Evolutionary conservation across 2,329 filamentous ascomycete genomes (phyloP).

Genomic region (Penicillium polonicum): DNA sequence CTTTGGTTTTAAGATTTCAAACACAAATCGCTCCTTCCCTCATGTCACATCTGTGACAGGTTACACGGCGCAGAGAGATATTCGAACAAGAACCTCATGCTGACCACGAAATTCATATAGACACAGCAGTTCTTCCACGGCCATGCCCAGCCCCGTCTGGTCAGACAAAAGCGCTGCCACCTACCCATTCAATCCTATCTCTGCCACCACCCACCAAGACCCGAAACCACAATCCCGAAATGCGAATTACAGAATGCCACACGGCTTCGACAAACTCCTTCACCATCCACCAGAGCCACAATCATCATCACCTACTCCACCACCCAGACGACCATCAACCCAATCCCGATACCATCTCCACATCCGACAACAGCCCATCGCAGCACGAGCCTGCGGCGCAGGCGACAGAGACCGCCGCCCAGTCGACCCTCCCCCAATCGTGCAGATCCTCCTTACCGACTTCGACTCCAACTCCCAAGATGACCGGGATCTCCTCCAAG

Average conservation of each 20-base stretch:
- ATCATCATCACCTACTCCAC: conserved; percentile 26
- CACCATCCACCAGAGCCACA: conserved; percentile 28
- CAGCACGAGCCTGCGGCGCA: conserved; percentile 48
- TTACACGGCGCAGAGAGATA: conserved; percentile 1
- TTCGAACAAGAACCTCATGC: conserved; percentile 7
- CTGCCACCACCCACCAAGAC: conserved; percentile 11
- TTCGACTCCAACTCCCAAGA: conserved; percentile 41
- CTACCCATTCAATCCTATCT: conserved; percentile 13
- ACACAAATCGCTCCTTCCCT: neutral
- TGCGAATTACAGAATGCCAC: conserved; percentile 32
- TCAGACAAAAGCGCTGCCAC: conserved; percentile 28
- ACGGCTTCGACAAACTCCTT: conserved; percentile 40
- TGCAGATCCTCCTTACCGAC: conserved; percentile 47
- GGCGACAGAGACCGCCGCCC: conserved; percentile 49
- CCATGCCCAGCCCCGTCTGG: conserved; percentile 30
- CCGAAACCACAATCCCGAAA: conserved; percentile 15
- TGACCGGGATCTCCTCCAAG: conserved; percentile 41
- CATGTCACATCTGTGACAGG: conserved; percentile 8
- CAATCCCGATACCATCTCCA: conserved; percentile 41
- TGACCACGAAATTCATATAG: conserved; percentile 22
- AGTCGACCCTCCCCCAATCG: conserved; percentile 49
- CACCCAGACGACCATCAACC: conserved; percentile 23
- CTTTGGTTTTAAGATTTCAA: neutral
- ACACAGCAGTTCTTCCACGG: conserved; percentile 29
- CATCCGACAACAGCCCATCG: conserved; percentile 48